Evolutionary conservation across 2,329 filamentous ascomycete species (phyloP).

Genomic region (Xylaria sp.): DNA sequence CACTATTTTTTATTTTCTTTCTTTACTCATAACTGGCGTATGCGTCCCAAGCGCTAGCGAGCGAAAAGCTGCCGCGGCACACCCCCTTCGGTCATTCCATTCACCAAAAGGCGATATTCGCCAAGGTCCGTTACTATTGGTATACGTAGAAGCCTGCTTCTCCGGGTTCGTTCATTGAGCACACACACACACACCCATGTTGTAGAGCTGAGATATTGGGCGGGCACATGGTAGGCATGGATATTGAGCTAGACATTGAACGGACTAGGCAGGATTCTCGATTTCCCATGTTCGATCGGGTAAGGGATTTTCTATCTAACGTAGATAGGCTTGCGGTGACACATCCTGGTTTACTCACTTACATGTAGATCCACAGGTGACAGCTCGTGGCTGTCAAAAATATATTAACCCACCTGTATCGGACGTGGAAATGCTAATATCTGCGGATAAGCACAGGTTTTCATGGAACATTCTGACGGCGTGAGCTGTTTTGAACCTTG

Average conservation of each 20-base stretch:
- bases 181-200: background rate
- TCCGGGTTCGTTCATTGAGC: background rate
- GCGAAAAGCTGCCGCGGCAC: constrained; percentile 1
- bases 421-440: background rate
- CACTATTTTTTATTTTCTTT: background rate
- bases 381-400: constrained; percentile 5
- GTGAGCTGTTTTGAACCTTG: background rate
- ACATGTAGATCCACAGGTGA: background rate
- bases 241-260: background rate
- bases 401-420: constrained; percentile 4
- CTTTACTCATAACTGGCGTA: background rate
- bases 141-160: background rate
- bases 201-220: background rate
- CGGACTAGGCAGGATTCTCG: background rate
- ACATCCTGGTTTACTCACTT: background rate
- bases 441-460: background rate
- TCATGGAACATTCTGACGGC: background rate
- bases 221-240: constrained; percentile 6
- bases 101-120: background rate
- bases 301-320: background rate
- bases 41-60: constrained; percentile 6
- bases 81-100: constrained; percentile 5
- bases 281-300: background rate
- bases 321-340: constrained; percentile 8
- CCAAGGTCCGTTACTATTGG: background rate